Evolutionary conservation across 2,329 filamentous ascomycete genomes (phyloP), one percentile per base, ranked within the genome.

Genomic region (Penicillium janthinellum): DNA sequence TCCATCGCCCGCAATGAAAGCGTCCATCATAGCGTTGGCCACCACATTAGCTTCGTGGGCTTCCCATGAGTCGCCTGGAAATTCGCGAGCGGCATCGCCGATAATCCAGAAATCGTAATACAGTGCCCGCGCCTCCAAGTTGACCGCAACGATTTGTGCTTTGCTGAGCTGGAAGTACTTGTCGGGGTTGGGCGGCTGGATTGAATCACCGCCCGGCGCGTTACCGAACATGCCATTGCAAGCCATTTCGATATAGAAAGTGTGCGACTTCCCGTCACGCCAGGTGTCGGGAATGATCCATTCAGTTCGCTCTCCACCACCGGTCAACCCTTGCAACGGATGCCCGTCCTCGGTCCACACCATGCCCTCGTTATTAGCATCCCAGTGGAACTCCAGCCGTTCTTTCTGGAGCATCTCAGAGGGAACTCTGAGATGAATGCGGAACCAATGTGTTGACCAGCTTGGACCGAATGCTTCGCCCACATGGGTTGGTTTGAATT

Each of bases 161-260:
- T 87, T 88, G 63, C 81, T 79, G 56, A 99, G 83, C 58, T 83
- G 84, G 75, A 90, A 99, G 73, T 90, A 90, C 69, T 84, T 90
- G 80, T 97, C 87, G n/a, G 91, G 90, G 60, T 90, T 83, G 0
- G 95, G 95, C 14, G 95, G 92, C 73, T 96, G 91, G 67, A 97
- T 98, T 35, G 84, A 87, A 74, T 96, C 91, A 28, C 91, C 92
- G 20, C 89, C 89, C 0, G 89, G 84, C 0, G 92, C 90, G 74
- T 96, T 96, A 68, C 95, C 95, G 78, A 98, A 98, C 93, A 98
- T 98, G 76, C 89, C 88, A 75, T 99, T 99, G 79, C 95, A 98
- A 20, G 95, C 95, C 91, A 98, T 96, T 79, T 99, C 95, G 65
- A 99, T 89, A 76, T 97, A 99, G 70, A 99, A 90, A 17, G 84